These are phyloP conservation scores for Urtica urens DNA, from an alignment of 306 rosid species.

Conservation along the genomic window DNA sequence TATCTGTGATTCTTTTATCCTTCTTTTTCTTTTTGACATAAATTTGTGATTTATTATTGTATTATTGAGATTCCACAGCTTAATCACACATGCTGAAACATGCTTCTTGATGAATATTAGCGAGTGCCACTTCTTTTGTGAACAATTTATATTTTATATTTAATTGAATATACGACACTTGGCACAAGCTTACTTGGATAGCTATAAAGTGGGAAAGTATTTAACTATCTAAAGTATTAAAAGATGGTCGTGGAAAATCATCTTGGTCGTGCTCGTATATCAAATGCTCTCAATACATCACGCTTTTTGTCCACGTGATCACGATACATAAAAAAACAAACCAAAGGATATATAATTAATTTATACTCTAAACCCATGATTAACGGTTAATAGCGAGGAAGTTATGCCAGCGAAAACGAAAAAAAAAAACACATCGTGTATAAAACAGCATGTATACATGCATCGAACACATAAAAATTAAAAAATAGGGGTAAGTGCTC, in stretches of 20 bases:
- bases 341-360: neutral
- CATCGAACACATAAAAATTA: slow-evolving; percentile 2
- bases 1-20: no score
- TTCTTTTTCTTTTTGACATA: no score
- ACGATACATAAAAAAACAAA: neutral
- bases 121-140: neutral
- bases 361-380: neutral
- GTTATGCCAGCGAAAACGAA: neutral
- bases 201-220: neutral
- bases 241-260: neutral
- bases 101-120: neutral
- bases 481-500: slow-evolving; percentile 2
- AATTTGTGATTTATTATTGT: no score
- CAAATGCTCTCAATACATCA: neutral
- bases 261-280: neutral
- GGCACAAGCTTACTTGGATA: neutral
- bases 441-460: neutral
- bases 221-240: neutral
- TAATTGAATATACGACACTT: neutral
- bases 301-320: neutral
- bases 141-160: no score
- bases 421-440: neutral
- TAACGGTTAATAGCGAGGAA: slow-evolving; percentile 6
- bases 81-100: neutral
- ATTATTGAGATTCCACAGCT: neutral